Evolutionary conservation across 768 basidiomycete species (phyloP).

Genomic region (Podaxis sp.): DNA sequence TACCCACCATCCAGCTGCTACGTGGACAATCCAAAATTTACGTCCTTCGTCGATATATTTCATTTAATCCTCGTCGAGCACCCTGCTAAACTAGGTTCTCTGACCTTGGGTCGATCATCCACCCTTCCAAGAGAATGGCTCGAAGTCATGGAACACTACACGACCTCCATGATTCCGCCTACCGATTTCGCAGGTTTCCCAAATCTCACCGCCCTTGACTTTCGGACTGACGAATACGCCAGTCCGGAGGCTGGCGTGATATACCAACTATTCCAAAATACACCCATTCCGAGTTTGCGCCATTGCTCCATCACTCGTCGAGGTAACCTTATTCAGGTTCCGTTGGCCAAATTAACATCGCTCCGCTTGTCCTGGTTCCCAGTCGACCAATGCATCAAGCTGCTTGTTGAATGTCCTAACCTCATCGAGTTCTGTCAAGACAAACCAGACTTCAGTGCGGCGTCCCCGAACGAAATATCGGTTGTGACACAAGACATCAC

Average conservation of each 20-base stretch:
- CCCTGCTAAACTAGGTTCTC: neutral
- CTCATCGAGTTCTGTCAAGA: neutral
- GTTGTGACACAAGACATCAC: neutral
- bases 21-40: neutral
- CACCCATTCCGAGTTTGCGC: no score
- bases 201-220: neutral
- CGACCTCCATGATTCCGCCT: neutral
- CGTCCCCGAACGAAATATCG: no score
- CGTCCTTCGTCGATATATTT: neutral
- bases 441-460: neutral
- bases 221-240: neutral
- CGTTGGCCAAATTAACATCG: neutral
- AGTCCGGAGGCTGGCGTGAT: no score
- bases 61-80: neutral
- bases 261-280: no score
- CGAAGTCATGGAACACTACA: neutral
- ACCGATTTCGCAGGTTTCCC: neutral
- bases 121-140: neutral
- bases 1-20: no score
- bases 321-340: neutral
- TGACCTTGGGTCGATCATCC: neutral
- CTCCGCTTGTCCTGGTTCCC: neutral
- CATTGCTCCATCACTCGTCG: no score
- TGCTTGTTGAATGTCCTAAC: neutral
- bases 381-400: neutral